phyloP scores from a whole-genome alignment of 768 basidiomycete genomes.

The Dacryopinax spathularia region DNA sequence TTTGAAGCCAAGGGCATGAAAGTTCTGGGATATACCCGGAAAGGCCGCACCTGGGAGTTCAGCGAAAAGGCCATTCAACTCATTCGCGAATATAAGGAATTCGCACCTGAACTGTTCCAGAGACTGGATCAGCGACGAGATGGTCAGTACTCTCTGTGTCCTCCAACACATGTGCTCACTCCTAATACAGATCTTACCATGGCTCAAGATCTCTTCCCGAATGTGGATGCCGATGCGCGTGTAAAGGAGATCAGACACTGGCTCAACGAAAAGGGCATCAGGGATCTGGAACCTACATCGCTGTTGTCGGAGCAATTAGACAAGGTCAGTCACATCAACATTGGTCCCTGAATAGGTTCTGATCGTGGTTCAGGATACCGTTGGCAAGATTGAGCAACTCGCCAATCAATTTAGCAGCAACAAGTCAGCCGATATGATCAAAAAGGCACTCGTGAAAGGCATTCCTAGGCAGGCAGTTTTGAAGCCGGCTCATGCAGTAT shows the following conservation, averaged over 20 bases:
- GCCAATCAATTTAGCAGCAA: slow-evolving; percentile 52
- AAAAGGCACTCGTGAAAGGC: slow-evolving; percentile 83
- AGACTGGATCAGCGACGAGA: slow-evolving; percentile 58
- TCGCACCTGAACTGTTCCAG: slow-evolving; percentile 63
- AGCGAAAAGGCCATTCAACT: slow-evolving; percentile 74
- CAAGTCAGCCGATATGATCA: slow-evolving; percentile 52
- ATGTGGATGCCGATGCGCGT: slow-evolving; percentile 46
- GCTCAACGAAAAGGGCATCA: slow-evolving; percentile 74
- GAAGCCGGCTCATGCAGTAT: slow-evolving; percentile 80
- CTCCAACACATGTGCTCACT: slow-evolving; percentile 1
- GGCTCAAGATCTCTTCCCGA: slow-evolving; percentile 45
- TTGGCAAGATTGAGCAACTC: slow-evolving; percentile 60
- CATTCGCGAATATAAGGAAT: slow-evolving; percentile 75
- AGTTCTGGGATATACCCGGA: slow-evolving; percentile 81
- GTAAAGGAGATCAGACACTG: slow-evolving; percentile 70
- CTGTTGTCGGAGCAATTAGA: slow-evolving; percentile 82
- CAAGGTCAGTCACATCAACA: slow-evolving; percentile 40
- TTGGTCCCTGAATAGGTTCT: not conserved
- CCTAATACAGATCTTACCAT: slow-evolving; percentile 50
- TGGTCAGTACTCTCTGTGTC: slow-evolving; percentile 33
- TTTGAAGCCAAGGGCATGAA: slow-evolving; percentile 90
- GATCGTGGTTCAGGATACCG: slow-evolving; percentile 44
- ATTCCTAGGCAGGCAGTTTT: slow-evolving; percentile 87
- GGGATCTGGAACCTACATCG: slow-evolving; percentile 84
- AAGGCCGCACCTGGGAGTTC: slow-evolving; percentile 83